Base-by-base conservation (phyloP, 2,329 filamentous ascomycete genomes). In the Rachicladosporium sp. region DNA sequence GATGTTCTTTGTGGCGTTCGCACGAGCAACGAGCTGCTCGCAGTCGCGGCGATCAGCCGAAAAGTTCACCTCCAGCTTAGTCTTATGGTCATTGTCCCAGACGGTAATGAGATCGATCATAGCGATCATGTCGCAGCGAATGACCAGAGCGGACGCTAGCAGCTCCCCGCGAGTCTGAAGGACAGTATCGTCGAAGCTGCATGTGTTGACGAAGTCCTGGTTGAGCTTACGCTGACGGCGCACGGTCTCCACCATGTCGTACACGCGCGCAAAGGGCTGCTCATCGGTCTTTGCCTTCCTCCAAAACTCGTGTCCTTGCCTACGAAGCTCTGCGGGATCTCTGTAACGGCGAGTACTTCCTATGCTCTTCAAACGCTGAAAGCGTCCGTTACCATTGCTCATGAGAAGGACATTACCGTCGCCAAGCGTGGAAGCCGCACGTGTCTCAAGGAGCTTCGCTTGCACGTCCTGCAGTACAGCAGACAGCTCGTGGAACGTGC, bases 61-160 rank as follows among this genome's bases (percentile, higher is more conserved):
- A n/a, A 68, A 49, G 36, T 65, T 40, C 19, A 64, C 34, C 4
- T 29, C 19, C 1, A 58, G 35, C n/a, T 32, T 10, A 35, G 37
- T n/a, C 13, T 36, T 10, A 11, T 36, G 15, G 23, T 40, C 33
- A 4, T 45, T 29, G 33, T 45, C 38, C 12, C 41, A 47, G 27
- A 58, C 42, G 11, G 37, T 43, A 11, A 65, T 40, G 29, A 69
- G 57, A 44, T 74, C 69, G 0, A 57, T 53, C 1, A 77, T 42
- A 6, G 75, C 55, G 3, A 59, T 39, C 1, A 70, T 50, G 31
- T 77, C 69, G 42, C 69, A 70, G 6, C 66, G 65, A 2, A 76
- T 47, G 2, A 63, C 50, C 2, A 78, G 56, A 0, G 63, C 52
- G 0, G 49, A 53, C 0, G 69, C 67, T 23, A 69, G 62, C 3